Conservation (phyloP, 2,329 filamentous ascomycete genomes). For the Arthrobotrys pseudoclavata region DNA sequence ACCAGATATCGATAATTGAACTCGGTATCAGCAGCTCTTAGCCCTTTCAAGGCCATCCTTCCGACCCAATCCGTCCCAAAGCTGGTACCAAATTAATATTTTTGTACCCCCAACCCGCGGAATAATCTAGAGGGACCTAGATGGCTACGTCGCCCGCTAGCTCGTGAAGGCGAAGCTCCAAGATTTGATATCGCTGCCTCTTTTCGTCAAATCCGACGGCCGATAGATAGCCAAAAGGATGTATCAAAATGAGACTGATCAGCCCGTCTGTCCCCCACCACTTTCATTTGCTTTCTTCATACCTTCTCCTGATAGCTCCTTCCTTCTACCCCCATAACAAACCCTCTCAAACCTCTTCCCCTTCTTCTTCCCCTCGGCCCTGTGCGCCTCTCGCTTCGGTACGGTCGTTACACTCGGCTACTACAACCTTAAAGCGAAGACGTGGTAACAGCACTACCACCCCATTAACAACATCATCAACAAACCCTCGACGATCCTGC, state of each 20-base stretch:
- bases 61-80: slow-evolving; percentile 3
- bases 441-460: neutral
- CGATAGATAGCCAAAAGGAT: slow-evolving; percentile 37
- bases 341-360: slow-evolving; percentile 8
- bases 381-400: slow-evolving; percentile 20
- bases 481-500: slow-evolving; percentile 2
- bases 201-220: slow-evolving; percentile 11
- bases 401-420: slow-evolving; percentile 40
- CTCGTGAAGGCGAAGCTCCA: slow-evolving; percentile 14
- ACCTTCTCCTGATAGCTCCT: slow-evolving; percentile 44
- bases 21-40: slow-evolving; percentile 8
- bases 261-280: slow-evolving; percentile 49
- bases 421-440: slow-evolving; percentile 4
- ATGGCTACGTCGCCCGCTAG: slow-evolving; percentile 4
- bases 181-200: slow-evolving; percentile 1
- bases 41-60: neutral
- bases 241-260: slow-evolving; percentile 60
- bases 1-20: slow-evolving; percentile 6
- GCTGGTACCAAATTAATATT: neutral
- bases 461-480: neutral
- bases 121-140: neutral
- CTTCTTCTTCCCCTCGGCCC: slow-evolving; percentile 1
- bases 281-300: slow-evolving; percentile 32
- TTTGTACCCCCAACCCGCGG: slow-evolving; percentile 3
- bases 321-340: slow-evolving; percentile 44